Conservation (phyloP, 78 protist genomes). For the Anaeramoeba flamelloides region DNA sequence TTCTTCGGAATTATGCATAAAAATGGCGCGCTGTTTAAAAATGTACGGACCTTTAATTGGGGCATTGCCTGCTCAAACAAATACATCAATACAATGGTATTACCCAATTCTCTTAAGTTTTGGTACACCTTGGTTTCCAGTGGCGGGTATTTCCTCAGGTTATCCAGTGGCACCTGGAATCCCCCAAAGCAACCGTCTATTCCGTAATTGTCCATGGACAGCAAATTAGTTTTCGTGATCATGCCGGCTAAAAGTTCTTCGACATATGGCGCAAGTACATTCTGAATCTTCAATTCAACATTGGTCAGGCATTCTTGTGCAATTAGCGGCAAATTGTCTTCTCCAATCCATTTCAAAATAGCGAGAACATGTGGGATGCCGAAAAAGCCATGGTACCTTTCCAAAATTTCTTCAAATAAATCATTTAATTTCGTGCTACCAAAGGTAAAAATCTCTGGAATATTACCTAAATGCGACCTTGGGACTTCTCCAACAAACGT, state of each 20-base stretch:
- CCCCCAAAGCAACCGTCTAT: conserved; percentile 40
- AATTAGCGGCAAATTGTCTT: too few species aligned
- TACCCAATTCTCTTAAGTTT: conserved; percentile 52
- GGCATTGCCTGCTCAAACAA: conserved; percentile 29
- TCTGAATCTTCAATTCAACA: too few species aligned
- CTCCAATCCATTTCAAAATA: conserved; percentile 12
- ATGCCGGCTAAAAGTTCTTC: conserved; percentile 38
- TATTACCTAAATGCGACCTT: conserved; percentile 23
- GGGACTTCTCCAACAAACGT: conserved; percentile 22
- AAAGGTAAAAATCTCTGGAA: conserved; percentile 20
- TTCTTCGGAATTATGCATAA: background rate
- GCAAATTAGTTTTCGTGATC: conserved; percentile 37
- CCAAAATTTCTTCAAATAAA: conserved; percentile 23
- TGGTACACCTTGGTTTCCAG: conserved; percentile 52
- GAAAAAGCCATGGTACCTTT: conserved; percentile 15
- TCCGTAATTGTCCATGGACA: conserved; percentile 38
- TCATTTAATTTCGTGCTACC: conserved; percentile 38
- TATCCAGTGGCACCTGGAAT: conserved; percentile 34
- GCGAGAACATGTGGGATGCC: conserved; percentile 2
- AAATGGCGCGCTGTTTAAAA: background rate
- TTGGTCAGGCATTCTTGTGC: too few species aligned
- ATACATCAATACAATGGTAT: conserved; percentile 29
- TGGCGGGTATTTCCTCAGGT: conserved; percentile 38
- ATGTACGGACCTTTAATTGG: conserved; percentile 4
- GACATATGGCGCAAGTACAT: conserved; percentile 54